Conservation (phyloP, 306 rosid genomes). For the Lathyrus oleraceus region DNA sequence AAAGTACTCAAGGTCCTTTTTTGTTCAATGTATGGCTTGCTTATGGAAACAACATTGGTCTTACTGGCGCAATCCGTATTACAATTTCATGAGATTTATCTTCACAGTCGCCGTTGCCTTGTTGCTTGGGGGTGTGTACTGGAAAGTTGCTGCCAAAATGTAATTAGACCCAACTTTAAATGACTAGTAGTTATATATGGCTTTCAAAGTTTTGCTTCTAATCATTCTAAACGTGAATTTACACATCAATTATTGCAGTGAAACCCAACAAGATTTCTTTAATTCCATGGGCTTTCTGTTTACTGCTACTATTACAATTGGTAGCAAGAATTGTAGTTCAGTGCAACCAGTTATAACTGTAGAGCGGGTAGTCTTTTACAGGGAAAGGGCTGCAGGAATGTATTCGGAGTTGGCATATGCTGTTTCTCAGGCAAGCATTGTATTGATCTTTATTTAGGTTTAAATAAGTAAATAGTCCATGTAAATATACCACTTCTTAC, state of each 20-base stretch:
- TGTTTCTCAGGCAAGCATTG: constrained; percentile 53
- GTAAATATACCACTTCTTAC: too few species aligned
- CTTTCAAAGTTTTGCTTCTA: constrained; percentile 23
- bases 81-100: constrained; percentile 37
- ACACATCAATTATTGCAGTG: constrained; percentile 30
- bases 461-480: too few species aligned
- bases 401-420: constrained; percentile 64
- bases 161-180: constrained; percentile 38
- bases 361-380: constrained; percentile 57
- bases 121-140: constrained; percentile 59
- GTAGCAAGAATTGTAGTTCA: constrained; percentile 41
- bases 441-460: not conserved
- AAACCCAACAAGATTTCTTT: constrained; percentile 47
- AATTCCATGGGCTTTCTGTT: constrained; percentile 65
- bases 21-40: constrained; percentile 12
- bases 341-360: constrained; percentile 55
- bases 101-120: constrained; percentile 39
- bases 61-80: constrained; percentile 3
- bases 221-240: constrained; percentile 11
- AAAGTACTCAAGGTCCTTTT: not conserved
- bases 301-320: constrained; percentile 53
- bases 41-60: constrained; percentile 28
- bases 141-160: constrained; percentile 67
- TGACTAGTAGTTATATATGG: not conserved
- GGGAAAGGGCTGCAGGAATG: constrained; percentile 68